A percentile compares a stretch with the other conserved stretches of the same genome.
These are phyloP conservation scores for Populus hybrid DNA, from an alignment of 441 rosid genomes.

Conservation along the genomic window DNA sequence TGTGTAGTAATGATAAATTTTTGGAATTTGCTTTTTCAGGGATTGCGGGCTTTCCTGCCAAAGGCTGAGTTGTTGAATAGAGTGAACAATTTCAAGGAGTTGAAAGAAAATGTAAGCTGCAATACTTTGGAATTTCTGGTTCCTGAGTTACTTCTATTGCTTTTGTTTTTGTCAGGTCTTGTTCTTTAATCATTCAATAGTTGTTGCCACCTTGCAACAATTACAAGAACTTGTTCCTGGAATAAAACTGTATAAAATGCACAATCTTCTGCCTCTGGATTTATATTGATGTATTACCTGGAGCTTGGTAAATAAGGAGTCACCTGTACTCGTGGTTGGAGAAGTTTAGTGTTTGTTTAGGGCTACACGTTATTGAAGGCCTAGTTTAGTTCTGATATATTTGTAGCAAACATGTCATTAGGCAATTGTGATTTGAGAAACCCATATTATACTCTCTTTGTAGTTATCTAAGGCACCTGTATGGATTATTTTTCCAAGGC, in stretches of 20 bases:
- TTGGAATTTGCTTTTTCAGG: conserved; percentile 44
- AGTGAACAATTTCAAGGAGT: conserved; percentile 73
- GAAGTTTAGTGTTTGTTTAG: background rate
- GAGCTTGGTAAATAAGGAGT: background rate
- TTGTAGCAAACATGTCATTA: background rate
- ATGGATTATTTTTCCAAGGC: background rate
- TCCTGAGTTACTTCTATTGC: background rate
- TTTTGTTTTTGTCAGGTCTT: background rate
- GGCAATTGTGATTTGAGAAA: background rate
- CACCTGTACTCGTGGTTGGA: background rate
- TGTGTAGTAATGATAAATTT: background rate
- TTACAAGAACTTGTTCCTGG: background rate
- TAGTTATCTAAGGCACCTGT: background rate
- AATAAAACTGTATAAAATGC: background rate
- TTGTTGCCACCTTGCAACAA: background rate
- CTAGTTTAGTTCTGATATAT: background rate
- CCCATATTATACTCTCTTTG: background rate
- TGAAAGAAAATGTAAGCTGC: conserved; percentile 79
- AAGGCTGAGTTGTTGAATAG: conserved; percentile 70
- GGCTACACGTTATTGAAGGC: background rate
- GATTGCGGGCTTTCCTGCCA: conserved; percentile 88
- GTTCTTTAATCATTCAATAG: background rate
- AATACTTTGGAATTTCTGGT: conserved; percentile 10
- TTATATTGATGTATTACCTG: background rate
- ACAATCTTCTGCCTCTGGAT: conserved; percentile 8